Evolutionary conservation across 176 grass and related monocot species (phyloP).

Genomic region (Ensete glaucum): DNA sequence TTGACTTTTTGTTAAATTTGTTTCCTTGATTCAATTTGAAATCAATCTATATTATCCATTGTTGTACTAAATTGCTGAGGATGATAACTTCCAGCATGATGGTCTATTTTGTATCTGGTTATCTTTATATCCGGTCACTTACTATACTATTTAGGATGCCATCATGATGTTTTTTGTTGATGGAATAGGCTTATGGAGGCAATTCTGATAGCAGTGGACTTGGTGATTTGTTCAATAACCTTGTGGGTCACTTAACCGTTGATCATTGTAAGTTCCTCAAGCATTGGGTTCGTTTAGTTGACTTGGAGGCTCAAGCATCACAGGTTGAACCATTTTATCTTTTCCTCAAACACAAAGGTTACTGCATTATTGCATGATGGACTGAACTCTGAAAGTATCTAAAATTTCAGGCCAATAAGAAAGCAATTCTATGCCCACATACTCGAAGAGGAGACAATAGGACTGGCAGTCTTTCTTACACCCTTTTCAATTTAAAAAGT

Average conservation of each 20-base stretch:
- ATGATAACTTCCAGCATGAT: no score
- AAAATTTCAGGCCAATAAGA: conserved; percentile 59
- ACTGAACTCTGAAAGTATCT: neutral
- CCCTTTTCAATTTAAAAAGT: conserved; percentile 57
- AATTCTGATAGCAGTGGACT: conserved; percentile 65
- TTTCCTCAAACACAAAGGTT: neutral
- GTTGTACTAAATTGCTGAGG: no score
- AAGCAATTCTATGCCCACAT: conserved; percentile 38
- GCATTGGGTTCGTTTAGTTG: conserved; percentile 78
- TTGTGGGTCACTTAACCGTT: conserved; percentile 69
- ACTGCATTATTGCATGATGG: neutral
- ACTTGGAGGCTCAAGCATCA: conserved; percentile 77
- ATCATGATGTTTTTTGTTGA: neutral
- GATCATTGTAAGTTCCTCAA: conserved; percentile 72
- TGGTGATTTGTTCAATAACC: conserved; percentile 63
- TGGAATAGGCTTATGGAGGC: conserved; percentile 72
- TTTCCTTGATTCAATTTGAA: no score
- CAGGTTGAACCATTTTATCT: conserved; percentile 39
- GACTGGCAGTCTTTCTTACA: conserved; percentile 23
- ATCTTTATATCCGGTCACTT: neutral
- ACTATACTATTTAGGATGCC: neutral
- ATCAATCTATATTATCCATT: no score
- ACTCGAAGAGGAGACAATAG: conserved; percentile 27
- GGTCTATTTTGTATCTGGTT: no score
- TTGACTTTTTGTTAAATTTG: no score